Evolutionary conservation across 208 protist genomes (phyloP).

Genomic region (Sergeia podlipaevii): DNA sequence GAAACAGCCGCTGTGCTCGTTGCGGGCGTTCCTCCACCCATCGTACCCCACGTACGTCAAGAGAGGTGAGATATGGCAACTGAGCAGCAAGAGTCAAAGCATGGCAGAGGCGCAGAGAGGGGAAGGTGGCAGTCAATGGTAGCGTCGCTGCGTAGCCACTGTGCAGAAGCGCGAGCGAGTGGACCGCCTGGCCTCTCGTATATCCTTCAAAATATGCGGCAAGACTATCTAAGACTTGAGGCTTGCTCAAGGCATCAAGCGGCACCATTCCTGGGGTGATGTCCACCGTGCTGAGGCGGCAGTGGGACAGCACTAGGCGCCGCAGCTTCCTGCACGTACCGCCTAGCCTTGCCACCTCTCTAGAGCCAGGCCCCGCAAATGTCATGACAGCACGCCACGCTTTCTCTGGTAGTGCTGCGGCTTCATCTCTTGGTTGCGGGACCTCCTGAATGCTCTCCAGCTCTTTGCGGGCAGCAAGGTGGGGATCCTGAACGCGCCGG

Average conservation of each 20-base stretch:
- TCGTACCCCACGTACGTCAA: slow-evolving; percentile 73
- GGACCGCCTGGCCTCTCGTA: slow-evolving; percentile 41
- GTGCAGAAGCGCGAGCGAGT: slow-evolving; percentile 21
- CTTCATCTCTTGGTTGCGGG: slow-evolving; percentile 38
- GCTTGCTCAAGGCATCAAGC: slow-evolving; percentile 13
- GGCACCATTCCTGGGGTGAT: slow-evolving; percentile 41
- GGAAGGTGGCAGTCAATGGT: slow-evolving; percentile 6
- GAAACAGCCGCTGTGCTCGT: slow-evolving; percentile 31
- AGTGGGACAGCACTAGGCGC: slow-evolving; percentile 13
- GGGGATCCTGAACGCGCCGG: slow-evolving; percentile 23
- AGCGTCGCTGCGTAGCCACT: slow-evolving; percentile 25
- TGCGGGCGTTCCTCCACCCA: slow-evolving; percentile 17
- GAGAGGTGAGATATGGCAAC: slow-evolving; percentile 35
- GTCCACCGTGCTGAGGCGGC: slow-evolving; percentile 18
- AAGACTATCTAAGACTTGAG: slow-evolving; percentile 20
- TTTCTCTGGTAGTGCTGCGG: slow-evolving; percentile 24
- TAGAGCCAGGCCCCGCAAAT: slow-evolving; percentile 21
- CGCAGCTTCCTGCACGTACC: slow-evolving; percentile 50
- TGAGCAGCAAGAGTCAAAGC: slow-evolving; percentile 37
- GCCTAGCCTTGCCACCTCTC: slow-evolving; percentile 23
- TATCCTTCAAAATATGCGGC: slow-evolving; percentile 25
- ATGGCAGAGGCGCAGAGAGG: slow-evolving; percentile 15
- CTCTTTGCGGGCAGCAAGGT: slow-evolving; percentile 23
- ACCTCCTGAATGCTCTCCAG: slow-evolving; percentile 27
- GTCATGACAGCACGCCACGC: slow-evolving; percentile 28